phyloP scores from a whole-genome alignment of 1,139 yeast species.

The Arxiozyma telluris region DNA sequence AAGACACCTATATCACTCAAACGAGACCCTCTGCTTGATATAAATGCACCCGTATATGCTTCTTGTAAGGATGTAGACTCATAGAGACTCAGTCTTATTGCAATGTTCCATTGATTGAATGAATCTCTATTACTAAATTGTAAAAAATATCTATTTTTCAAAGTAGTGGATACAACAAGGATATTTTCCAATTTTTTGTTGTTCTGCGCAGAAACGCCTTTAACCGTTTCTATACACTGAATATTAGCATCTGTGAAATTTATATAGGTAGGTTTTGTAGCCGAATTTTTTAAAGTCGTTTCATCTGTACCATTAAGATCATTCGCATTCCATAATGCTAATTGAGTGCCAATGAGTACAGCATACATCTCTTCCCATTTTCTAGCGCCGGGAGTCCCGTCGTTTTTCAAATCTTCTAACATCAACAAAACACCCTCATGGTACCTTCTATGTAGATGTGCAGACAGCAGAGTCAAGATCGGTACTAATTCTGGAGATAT shows the following conservation, averaged over 20 bases:
- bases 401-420: conserved; percentile 63
- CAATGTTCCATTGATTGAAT: conserved; percentile 63
- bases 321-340: conserved; percentile 89
- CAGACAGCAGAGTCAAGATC: conserved; percentile 59
- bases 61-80: conserved; percentile 81
- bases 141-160: conserved; percentile 74
- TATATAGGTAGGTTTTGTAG: conserved; percentile 75
- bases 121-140: conserved; percentile 60
- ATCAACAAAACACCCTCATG: conserved; percentile 68
- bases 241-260: conserved; percentile 89
- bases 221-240: conserved; percentile 62
- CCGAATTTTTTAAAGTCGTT: conserved; percentile 41
- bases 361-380: conserved; percentile 93
- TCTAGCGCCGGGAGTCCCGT: conserved; percentile 75
- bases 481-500: conserved; percentile 65
- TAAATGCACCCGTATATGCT: conserved; percentile 89
- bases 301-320: conserved; percentile 45
- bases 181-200: conserved; percentile 69
- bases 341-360: conserved; percentile 77
- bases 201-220: conserved; percentile 67
- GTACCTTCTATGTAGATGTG: conserved; percentile 66
- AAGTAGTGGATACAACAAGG: conserved; percentile 79
- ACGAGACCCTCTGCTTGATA: conserved; percentile 79
- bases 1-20: conserved; percentile 80
- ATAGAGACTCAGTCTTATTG: conserved; percentile 67